Conservation (phyloP, 2,329 filamentous ascomycete genomes). For the Fusarium torulosum region DNA sequence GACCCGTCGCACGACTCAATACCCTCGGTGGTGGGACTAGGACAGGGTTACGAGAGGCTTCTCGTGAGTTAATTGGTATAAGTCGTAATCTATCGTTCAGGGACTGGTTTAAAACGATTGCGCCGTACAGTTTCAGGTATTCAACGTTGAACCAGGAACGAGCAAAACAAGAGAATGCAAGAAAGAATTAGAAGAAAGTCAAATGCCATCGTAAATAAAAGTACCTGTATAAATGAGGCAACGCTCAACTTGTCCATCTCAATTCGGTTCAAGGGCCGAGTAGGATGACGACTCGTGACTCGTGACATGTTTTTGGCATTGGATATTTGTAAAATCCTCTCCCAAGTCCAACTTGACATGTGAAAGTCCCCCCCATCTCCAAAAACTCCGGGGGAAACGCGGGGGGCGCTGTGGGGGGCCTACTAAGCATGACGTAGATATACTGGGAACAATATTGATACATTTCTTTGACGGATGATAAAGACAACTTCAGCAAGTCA, state of each 20-base stretch:
- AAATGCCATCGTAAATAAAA: conserved; percentile 1
- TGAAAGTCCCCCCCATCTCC: conserved; percentile 42
- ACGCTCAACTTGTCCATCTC: conserved; percentile 25
- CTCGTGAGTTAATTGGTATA: conserved; percentile 18
- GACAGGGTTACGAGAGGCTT: conserved; percentile 19
- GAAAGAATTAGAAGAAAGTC: not conserved
- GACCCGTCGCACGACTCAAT: conserved; percentile 20
- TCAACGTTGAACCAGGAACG: not conserved
- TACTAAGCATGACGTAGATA: conserved; percentile 33
- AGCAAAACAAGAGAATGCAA: not conserved
- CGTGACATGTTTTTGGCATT: conserved; percentile 35
- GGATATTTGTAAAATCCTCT: too few relatives aligned
- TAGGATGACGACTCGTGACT: conserved; percentile 42
- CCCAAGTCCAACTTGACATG: conserved; percentile 42
- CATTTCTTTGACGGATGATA: not conserved
- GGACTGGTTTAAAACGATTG: conserved; percentile 9
- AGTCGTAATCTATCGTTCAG: conserved; percentile 1
- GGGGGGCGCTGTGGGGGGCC: conserved; percentile 22
- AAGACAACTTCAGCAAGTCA: not conserved
- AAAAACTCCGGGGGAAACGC: conserved; percentile 30
- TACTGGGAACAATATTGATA: not conserved
- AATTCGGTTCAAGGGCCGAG: conserved; percentile 40
- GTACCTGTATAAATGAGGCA: not conserved
- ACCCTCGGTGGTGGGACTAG: conserved; percentile 36
- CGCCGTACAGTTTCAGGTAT: not conserved